phyloP scores from a whole-genome alignment of 768 basidiomycete species.

The Kwoniella sp. region DNA sequence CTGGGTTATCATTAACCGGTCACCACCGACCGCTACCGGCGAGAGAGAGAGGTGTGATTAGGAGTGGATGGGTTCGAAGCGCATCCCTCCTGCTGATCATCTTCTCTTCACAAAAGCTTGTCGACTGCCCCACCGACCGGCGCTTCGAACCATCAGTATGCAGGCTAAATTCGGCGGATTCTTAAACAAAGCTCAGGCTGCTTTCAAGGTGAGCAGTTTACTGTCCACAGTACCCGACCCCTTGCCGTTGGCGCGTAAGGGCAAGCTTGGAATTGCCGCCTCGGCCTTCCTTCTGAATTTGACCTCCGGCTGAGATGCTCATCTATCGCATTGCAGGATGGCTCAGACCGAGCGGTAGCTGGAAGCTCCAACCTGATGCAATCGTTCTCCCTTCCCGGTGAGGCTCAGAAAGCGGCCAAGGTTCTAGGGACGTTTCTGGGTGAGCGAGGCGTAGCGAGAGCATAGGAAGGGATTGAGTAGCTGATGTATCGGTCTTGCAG shows the following conservation, averaged over 20 bases:
- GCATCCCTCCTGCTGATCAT: too few relatives aligned
- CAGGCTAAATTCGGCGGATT: conserved; percentile 26
- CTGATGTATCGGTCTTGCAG: conserved; percentile 51
- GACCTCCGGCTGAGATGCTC: background rate
- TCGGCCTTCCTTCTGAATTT: background rate
- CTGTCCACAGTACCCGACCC: background rate
- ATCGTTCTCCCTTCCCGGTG: conserved; percentile 81
- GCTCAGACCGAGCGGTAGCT: conserved; percentile 20
- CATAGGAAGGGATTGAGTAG: background rate
- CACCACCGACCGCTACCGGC: too few relatives aligned
- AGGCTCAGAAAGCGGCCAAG: conserved; percentile 88
- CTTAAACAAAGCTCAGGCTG: conserved; percentile 31
- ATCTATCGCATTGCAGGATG: conserved; percentile 38
- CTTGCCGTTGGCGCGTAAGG: too few relatives aligned
- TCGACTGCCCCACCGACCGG: too few relatives aligned
- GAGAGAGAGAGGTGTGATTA: too few relatives aligned
- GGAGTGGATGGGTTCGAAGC: too few relatives aligned
- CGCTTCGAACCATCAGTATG: too few relatives aligned
- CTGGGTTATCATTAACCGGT: too few relatives aligned
- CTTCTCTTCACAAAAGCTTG: too few relatives aligned
- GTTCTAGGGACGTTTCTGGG: conserved; percentile 85
- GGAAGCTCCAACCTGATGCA: conserved; percentile 55
- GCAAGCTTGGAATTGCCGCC: too few relatives aligned
- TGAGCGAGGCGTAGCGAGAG: conserved; percentile 15
- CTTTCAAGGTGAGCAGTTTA: conserved; percentile 24